Evolutionary conservation across 495 filamentous ascomycete species (phyloP).

Genomic region (Copromyces sp.): DNA sequence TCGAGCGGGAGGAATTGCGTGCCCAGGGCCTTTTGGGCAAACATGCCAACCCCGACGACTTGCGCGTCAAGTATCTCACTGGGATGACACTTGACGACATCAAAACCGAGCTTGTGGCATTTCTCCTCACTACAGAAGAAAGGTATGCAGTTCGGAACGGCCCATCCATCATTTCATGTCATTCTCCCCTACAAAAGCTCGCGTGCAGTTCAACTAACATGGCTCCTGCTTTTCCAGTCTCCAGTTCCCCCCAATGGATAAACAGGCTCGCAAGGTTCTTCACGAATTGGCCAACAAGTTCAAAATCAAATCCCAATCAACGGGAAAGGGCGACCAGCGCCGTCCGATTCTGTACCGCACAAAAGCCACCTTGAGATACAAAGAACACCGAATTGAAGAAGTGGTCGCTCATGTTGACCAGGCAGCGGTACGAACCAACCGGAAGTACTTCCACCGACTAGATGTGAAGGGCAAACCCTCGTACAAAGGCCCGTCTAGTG

Average conservation of each 20-base stretch:
- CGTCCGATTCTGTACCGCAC: constrained; percentile 74
- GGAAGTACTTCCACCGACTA: constrained; percentile 36
- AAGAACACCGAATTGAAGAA: constrained; percentile 31
- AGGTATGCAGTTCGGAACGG: constrained; percentile 40
- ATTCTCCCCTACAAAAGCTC: not conserved
- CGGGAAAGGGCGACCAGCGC: constrained; percentile 60
- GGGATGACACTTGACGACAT: constrained; percentile 66
- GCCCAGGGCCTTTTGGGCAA: constrained; percentile 67
- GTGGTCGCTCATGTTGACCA: constrained; percentile 26
- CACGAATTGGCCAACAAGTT: constrained; percentile 65
- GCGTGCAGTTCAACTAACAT: constrained; percentile 8
- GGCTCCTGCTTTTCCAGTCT: constrained; percentile 38
- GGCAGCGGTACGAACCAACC: constrained; percentile 30
- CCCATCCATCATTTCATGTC: not conserved
- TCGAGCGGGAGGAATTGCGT: constrained; percentile 67
- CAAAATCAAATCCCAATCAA: constrained; percentile 72
- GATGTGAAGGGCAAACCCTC: constrained; percentile 33
- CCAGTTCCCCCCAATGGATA: constrained; percentile 75
- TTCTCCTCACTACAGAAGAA: constrained; percentile 53
- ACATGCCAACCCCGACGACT: constrained; percentile 49
- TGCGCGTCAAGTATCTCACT: constrained; percentile 60
- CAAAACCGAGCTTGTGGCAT: constrained; percentile 57
- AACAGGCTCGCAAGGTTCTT: constrained; percentile 59
- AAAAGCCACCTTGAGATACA: constrained; percentile 44
- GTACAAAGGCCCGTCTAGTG: constrained; percentile 4